Base-by-base conservation (phyloP, 495 filamentous ascomycete species). In the Talaromyces stipitatus region DNA sequence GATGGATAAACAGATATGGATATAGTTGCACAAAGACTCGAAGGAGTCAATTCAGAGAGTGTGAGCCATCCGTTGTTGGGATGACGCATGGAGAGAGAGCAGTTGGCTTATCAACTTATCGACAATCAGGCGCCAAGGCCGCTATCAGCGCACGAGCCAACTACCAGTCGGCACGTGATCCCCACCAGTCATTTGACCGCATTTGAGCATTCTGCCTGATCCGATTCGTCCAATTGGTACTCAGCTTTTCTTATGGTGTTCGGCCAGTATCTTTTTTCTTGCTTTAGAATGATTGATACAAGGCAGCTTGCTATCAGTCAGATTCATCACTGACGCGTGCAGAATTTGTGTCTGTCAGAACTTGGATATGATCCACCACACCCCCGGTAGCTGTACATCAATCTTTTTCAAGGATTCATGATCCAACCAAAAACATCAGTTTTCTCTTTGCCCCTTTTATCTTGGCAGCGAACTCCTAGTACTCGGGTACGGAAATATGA, bases 361-460 rank as follows among this genome's bases (percentile, higher is more conserved):
- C 24, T 9, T 20, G 45, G 45, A 24, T 26, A 48, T 48, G 45
- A 24, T 26, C 32, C 22, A 8, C 54, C 22, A 16, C 16, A 20
- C 54, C 3, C 16, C 24, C 24, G n/a, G 18, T 11, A 10, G 14
- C 32, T 38, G n/a, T 28, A 30, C 26, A 20, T 41, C 36, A 24
- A 14, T 26, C 5, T 32, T 26, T 24, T 24, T 46, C n/a, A 29
- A 11, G 54, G 22, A 55, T 55, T 46, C 54, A 55, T 55, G 54
- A 55, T 20, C 24, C 23, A 28, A n/a, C 54, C 54, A 26, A 55
- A 30, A 32, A 33, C 33, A 11, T 70, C 70, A 30, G 59, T 56
- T 36, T 75, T 75, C 58, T 76, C 72, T 24, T 61, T 78, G 57
- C 75, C 75, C 52, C 60, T 78, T 29, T 63, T 66, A n/a, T 55